Conservation (phyloP, 352 stramenopile species). For the Sclerospora graminicola region DNA sequence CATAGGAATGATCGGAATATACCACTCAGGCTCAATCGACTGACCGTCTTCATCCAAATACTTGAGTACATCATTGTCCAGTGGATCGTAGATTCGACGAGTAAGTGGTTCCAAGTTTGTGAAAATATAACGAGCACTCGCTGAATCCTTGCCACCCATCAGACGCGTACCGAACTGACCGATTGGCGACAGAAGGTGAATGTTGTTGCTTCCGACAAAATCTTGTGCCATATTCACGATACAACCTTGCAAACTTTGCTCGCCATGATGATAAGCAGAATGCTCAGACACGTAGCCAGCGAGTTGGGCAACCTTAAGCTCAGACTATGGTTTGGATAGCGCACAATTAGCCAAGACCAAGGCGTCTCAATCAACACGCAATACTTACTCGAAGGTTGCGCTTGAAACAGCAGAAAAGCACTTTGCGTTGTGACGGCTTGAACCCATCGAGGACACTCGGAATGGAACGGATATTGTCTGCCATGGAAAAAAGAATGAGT, state of each 20-base stretch:
- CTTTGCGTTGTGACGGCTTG: conserved; percentile 98
- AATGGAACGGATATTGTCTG: conserved; percentile 95
- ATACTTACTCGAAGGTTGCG: conserved; percentile 90
- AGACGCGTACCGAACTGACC: conserved; percentile 97
- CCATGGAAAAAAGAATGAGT: conserved; percentile 97
- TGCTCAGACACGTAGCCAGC: conserved; percentile 96
- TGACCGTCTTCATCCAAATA: conserved; percentile 90
- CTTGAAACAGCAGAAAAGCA: conserved; percentile 97
- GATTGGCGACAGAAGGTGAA: conserved; percentile 91
- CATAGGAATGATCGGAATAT: conserved; percentile 95
- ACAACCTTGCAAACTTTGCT: conserved; percentile 90
- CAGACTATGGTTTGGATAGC: conserved; percentile 18
- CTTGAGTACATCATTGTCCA: conserved; percentile 86
- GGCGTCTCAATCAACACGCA: conserved; percentile 19
- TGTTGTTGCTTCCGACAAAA: conserved; percentile 98
- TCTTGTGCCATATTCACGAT: conserved; percentile 98
- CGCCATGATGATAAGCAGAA: conserved; percentile 98
- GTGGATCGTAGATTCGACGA: conserved; percentile 76
- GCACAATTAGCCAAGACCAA: background rate
- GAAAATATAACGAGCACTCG: conserved; percentile 91
- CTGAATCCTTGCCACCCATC: conserved; percentile 93
- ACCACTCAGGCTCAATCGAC: conserved; percentile 89
- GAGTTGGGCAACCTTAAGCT: conserved; percentile 92
- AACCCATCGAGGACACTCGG: conserved; percentile 94
- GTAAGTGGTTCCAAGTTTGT: conserved; percentile 86